Conservation (phyloP, 75 land plant genomes). For the Sequoiadendron giganteum region DNA sequence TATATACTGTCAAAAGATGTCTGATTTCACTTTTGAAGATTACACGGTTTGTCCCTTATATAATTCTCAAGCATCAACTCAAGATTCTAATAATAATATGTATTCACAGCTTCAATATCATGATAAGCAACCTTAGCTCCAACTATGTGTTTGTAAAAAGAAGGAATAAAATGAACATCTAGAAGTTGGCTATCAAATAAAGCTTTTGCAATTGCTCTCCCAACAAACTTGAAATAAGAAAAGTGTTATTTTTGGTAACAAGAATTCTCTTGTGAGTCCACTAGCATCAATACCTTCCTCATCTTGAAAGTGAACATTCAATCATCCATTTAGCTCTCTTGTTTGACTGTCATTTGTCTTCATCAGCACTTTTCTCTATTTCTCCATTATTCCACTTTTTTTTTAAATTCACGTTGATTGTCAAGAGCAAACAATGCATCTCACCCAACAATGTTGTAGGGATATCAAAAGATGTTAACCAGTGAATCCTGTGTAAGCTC, state of each 20-base stretch:
- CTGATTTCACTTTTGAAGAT: no score
- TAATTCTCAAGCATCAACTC: conserved; percentile 92
- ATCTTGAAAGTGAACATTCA: conserved; percentile 97
- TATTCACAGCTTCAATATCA: conserved; percentile 97
- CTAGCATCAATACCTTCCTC: conserved; percentile 99
- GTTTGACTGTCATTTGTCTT: conserved; percentile 22
- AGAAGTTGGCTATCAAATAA: conserved; percentile 95
- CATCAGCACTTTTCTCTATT: no score
- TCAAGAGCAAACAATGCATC: no score
- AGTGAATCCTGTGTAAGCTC: no score
- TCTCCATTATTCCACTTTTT: no score
- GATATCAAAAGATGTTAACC: no score
- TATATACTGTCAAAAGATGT: no score
- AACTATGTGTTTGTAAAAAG: conserved; percentile 96
- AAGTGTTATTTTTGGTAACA: conserved; percentile 98
- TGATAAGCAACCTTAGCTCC: conserved; percentile 96
- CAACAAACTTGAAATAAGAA: conserved; percentile 98
- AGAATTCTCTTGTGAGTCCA: conserved; percentile 96
- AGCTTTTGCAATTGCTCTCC: conserved; percentile 98
- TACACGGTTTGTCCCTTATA: no score
- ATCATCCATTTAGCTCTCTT: conserved; percentile 85
- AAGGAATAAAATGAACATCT: conserved; percentile 96
- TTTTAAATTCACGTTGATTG: no score
- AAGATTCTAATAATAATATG: conserved; percentile 85
- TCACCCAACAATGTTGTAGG: no score